Evolutionary conservation across 2,329 filamentous ascomycete species (phyloP), one percentile per base, ranked within the genome.

Genomic region (Pseudocercospora vitis): DNA sequence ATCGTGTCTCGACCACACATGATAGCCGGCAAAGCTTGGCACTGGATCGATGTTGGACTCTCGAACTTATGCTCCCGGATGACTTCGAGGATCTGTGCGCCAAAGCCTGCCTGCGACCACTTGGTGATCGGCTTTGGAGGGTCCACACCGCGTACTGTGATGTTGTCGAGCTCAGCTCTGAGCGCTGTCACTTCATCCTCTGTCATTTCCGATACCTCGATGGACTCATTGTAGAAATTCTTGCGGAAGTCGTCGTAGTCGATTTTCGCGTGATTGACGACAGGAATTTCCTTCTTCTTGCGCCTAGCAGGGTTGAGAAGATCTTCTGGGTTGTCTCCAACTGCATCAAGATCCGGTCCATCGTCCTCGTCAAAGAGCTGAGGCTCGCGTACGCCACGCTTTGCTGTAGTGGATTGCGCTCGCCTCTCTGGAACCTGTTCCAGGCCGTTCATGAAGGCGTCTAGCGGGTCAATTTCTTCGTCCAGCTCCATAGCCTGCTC

Each of bases 1-100:
- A 99, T 90, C 31, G 96, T 88, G 75, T 99, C 94, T 62, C 91
- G 84, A 7, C 94, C 94, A 23, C 91, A 95, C 89, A 97, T 96
- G 65, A 96, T 89, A 7, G 91, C 86, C 1, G 94, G 94, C 55
- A 97, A 85, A 2, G 94, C 94, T 72, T 99, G 94, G 72, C 91
- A 86, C 72, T 99, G 94, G 64, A 99, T 97, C 0, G 92, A 83
- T 0, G 94, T 97, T 0, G 94, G 91, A 67, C 85, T 88, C 52
- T 95, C 88, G 69, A 91, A 99, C 5, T 88, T 88, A 31, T 96
- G 76, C 49, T 81, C 82, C 32, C 86, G 83, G 58, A 99, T 86
- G 31, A 96, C 87, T 65, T 96, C 90, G 51, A 96, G 76, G 5
- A 90, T 91, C 65, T 91, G 89, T 24, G 89, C 83, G 12, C 91